Evolutionary conservation across 2,329 filamentous ascomycete species (phyloP), one percentile per base, ranked within the genome.

Genomic region (Scedosporium minutisporum): DNA sequence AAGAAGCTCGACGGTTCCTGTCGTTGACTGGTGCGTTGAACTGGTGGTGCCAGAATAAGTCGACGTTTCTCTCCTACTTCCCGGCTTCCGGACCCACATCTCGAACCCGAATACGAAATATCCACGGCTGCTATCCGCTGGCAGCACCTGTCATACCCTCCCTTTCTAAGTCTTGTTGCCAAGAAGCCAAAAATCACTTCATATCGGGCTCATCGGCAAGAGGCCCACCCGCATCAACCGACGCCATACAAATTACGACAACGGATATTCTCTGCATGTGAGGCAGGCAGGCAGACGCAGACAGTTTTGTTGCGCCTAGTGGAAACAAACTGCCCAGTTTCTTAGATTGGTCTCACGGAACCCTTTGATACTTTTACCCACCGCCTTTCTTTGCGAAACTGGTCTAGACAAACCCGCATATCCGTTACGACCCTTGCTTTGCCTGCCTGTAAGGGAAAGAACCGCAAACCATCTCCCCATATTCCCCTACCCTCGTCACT

Each of bases 21-120:
- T 23, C 21, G n/a, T 12, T 53, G 48, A 53, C n/a, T 33, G 29
- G 29, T 33, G 29, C 29, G 29, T 33, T 33, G 33, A 10, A 38
- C 14, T n/a, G 21, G 59, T 57, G 51, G 51, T 62, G 51, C 60
- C 60, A 62, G 60, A 62, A 62, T 62, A 55, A 42, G 60, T 51
- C 51, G 60, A 62, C 14, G 18, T 18, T 46, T 23, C 38, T 21
- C n/a, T 21, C 14, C 21, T 51, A 6, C 38, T 62, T 62, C 33
- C 60, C 51, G 60, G 51, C n/a, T 27, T 57, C 60, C 60, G 60
- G 51, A 38, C 60, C 60, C 60, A 62, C 60, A 23, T 44, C 18
- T 12, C 21, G 21, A 62, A 62, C 33, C 60, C 60, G 60, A 62
- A 62, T 62, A 62, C 60, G 60, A 41, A 12, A 23, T 6, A 44